Evolutionary conservation across 2,329 filamentous ascomycete species (phyloP).

Genomic region (Pseudogymnoascus sp.): DNA sequence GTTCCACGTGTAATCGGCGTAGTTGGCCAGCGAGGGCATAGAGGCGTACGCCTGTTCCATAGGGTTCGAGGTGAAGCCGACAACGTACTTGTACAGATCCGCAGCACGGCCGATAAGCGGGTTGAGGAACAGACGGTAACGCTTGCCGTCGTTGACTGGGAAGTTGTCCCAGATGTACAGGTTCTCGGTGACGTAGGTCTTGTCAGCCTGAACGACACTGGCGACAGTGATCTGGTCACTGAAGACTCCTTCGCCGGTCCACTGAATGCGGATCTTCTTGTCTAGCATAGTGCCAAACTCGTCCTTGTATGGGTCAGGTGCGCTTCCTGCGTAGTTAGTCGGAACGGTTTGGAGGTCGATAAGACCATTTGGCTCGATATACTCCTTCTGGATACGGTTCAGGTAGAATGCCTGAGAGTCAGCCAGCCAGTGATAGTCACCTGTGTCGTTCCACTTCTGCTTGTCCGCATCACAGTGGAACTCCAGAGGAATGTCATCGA

Average conservation of each 20-base stretch:
- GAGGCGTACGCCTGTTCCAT: conserved; percentile 20
- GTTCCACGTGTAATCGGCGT: conserved; percentile 21
- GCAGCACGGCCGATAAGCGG: conserved; percentile 19
- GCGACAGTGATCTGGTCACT: conserved; percentile 19
- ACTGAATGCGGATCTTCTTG: conserved; percentile 23
- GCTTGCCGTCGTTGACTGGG: conserved; percentile 22
- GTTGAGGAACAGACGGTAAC: conserved; percentile 22
- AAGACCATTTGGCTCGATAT: conserved; percentile 16
- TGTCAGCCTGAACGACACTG: conserved; percentile 16
- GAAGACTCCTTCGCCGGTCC: conserved; percentile 23
- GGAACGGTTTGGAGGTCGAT: conserved; percentile 19
- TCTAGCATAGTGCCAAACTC: conserved; percentile 20
- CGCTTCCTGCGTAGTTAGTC: conserved; percentile 20
- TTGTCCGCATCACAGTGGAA: conserved; percentile 21
- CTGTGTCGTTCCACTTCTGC: conserved; percentile 15
- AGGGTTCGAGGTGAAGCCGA: conserved; percentile 22
- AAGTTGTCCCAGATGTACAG: conserved; percentile 23
- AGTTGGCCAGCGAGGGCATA: conserved; percentile 19
- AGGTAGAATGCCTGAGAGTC: conserved; percentile 20
- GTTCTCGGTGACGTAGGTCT: conserved; percentile 21
- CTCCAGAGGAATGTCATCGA: conserved; percentile 18
- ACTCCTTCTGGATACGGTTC: conserved; percentile 19
- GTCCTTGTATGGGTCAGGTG: conserved; percentile 18
- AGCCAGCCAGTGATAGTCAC: conserved; percentile 17
- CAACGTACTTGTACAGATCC: conserved; percentile 18